Evolutionary conservation across 371 early-diverging fungal species (phyloP).

Genomic region (Thermomucor indicae-seudaticae): DNA sequence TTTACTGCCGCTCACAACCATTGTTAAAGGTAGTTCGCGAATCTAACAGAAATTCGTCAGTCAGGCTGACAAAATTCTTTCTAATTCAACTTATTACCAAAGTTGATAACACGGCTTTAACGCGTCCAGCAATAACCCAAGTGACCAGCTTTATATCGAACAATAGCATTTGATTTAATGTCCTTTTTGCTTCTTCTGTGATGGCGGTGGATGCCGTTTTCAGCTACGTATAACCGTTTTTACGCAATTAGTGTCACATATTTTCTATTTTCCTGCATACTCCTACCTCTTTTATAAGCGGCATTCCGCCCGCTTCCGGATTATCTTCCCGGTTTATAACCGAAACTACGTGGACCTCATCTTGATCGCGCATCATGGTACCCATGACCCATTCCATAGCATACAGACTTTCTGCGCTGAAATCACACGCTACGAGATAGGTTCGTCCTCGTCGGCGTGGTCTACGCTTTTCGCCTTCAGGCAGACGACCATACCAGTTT

Average conservation of each 20-base stretch:
- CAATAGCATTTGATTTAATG: constrained; percentile 35
- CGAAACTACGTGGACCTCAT: constrained; percentile 49
- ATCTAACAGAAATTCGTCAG: constrained; percentile 17
- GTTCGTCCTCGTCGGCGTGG: constrained; percentile 16
- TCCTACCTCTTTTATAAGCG: constrained; percentile 18
- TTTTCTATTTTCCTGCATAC: neutral
- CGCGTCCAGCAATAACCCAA: constrained; percentile 46
- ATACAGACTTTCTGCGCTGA: constrained; percentile 35
- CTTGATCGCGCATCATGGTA: constrained; percentile 53
- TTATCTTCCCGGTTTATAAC: constrained; percentile 48
- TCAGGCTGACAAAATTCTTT: neutral
- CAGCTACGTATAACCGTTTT: constrained; percentile 14
- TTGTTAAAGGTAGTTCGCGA: constrained; percentile 35
- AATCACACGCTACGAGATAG: constrained; percentile 41
- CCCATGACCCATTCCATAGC: constrained; percentile 54
- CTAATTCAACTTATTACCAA: constrained; percentile 4
- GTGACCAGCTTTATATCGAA: constrained; percentile 47
- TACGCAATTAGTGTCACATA: neutral
- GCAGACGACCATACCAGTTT: constrained; percentile 22
- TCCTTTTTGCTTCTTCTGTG: constrained; percentile 16
- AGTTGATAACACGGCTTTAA: constrained; percentile 34
- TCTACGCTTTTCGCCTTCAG: constrained; percentile 11
- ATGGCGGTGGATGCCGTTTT: constrained; percentile 22
- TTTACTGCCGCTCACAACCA: constrained; percentile 45
- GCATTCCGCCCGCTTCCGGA: constrained; percentile 25